Conservation (phyloP, 2,329 filamentous ascomycete genomes). For the Phyllosticta capitalensis region DNA sequence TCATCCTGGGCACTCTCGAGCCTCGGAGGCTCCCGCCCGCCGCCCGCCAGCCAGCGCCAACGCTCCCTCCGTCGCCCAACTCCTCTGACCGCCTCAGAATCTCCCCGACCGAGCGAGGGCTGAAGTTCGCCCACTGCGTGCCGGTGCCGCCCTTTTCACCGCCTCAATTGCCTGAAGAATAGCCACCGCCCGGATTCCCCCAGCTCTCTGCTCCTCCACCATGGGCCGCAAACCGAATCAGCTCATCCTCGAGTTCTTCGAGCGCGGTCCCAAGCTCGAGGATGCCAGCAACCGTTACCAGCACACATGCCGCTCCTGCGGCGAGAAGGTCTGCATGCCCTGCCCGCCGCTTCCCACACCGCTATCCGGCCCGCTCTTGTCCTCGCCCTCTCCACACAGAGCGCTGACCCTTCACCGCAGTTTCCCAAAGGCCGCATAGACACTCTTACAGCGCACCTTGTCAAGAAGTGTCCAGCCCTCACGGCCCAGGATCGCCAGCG, state of each 20-base stretch:
- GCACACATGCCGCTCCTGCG: slow-evolving; percentile 81
- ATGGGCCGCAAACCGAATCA: slow-evolving; percentile 82
- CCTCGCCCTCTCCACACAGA: slow-evolving; percentile 5
- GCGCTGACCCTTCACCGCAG: slow-evolving; percentile 17
- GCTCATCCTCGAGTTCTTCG: slow-evolving; percentile 80
- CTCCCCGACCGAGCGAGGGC: background rate
- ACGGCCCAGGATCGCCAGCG: slow-evolving; percentile 65
- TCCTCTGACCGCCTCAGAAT: background rate
- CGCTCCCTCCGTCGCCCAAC: too few relatives aligned
- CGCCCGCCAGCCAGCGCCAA: too few relatives aligned
- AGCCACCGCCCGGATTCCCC: background rate
- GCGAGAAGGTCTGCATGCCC: slow-evolving; percentile 49
- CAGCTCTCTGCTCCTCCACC: background rate
- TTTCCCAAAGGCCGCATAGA: slow-evolving; percentile 87
- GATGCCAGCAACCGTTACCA: slow-evolving; percentile 88
- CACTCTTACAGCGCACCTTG: slow-evolving; percentile 68
- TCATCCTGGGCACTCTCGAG: background rate
- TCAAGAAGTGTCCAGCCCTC: slow-evolving; percentile 78
- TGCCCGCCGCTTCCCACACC: slow-evolving; percentile 1
- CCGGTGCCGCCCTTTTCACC: background rate
- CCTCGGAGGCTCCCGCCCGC: too few relatives aligned
- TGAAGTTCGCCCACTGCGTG: too few relatives aligned
- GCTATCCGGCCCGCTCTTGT: slow-evolving; percentile 9
- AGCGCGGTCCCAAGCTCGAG: slow-evolving; percentile 73
- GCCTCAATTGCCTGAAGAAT: background rate